Base-by-base conservation (phyloP, 371 early-diverging fungal species). In the Conidiobolus incongruus region DNA sequence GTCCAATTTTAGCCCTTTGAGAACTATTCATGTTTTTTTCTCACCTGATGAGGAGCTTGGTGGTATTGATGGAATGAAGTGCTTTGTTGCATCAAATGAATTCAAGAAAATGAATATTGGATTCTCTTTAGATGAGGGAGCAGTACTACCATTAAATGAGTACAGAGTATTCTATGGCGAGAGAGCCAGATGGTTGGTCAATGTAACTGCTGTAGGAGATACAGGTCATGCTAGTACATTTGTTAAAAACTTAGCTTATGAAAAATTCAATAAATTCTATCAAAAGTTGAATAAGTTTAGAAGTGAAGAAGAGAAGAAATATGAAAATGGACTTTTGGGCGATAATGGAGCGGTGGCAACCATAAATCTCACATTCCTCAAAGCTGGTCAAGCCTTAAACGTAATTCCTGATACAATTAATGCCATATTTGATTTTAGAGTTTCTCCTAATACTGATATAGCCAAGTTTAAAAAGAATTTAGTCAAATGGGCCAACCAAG, bases 41-140 rank as follows among this genome's bases (percentile, higher is more conserved):
- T 78, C 76, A 40, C 75, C 78, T 47, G 83, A 83, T 48, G 84
- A 84, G 55, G 85, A 84, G 51, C 70, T 81, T 43, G 81, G 80
- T 44, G 77, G 82, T 8, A 39, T 48, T 1, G 76, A 75, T 45
- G 84, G 84, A 28, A 77, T 82, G 78, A 52, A 57, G 41, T 35
- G 41, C 30, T 69, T 72, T 20, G 63, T 75, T 19, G 54, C 70
- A 39, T 63, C 64, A 16, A 52, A 55, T n/a, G 66, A 65, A 44
- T 83, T 79, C 53, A 53, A 55, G 42, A 48, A 47, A 5, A 60
- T 82, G 28, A 75, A 77, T 35, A 63, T 74, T 13, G 84, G 68
- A 15, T 72, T 82, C 53, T 73, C 69, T 8, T 59, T 83, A 32
- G 84, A 83, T 45, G 84, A 83, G 46, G 83, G 42, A 2, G 60